phyloP scores from a whole-genome alignment of 2,329 filamentous ascomycete genomes.

The Fusarium aywerte region DNA sequence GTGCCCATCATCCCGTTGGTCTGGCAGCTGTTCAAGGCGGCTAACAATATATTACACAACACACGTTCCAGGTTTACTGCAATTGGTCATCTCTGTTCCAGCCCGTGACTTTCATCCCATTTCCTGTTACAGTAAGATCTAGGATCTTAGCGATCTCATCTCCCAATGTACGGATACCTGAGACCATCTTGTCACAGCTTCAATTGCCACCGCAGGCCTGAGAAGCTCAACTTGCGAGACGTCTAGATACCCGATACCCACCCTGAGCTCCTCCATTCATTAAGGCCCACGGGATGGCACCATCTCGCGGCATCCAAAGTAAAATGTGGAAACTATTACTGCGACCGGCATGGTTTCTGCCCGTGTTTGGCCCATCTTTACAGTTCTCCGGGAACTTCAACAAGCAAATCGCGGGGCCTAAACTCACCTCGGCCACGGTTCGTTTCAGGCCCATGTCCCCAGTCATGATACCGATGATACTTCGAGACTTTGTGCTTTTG shows the following conservation, averaged over 20 bases:
- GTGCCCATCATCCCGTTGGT: slow-evolving; percentile 5
- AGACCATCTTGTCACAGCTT: slow-evolving; percentile 21
- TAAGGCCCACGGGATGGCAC: slow-evolving; percentile 39
- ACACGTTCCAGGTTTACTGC: not conserved
- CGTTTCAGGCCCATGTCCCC: slow-evolving; percentile 42
- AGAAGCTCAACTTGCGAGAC: not conserved
- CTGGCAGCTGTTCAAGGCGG: not conserved
- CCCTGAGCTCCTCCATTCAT: slow-evolving; percentile 10
- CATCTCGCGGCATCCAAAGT: slow-evolving; percentile 35
- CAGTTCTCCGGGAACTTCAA: too few relatives aligned
- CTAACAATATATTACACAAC: slow-evolving; percentile 4
- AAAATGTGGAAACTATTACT: slow-evolving; percentile 37
- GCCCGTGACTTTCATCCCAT: slow-evolving; percentile 26
- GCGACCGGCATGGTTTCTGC: slow-evolving; percentile 28
- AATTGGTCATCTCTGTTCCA: slow-evolving; percentile 11
- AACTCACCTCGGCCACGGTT: slow-evolving; percentile 32
- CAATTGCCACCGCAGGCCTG: slow-evolving; percentile 3
- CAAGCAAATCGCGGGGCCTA: slow-evolving; percentile 41
- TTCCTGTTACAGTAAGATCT: slow-evolving; percentile 1
- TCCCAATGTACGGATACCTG: slow-evolving; percentile 2
- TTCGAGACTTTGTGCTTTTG: slow-evolving; percentile 23
- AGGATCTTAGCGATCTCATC: slow-evolving; percentile 16
- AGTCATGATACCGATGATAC: slow-evolving; percentile 16
- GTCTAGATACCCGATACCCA: too few relatives aligned
- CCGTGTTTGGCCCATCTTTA: slow-evolving; percentile 26